Evolutionary conservation across 208 protist genomes (phyloP).

Genomic region (Acanthamoeba sp.): DNA sequence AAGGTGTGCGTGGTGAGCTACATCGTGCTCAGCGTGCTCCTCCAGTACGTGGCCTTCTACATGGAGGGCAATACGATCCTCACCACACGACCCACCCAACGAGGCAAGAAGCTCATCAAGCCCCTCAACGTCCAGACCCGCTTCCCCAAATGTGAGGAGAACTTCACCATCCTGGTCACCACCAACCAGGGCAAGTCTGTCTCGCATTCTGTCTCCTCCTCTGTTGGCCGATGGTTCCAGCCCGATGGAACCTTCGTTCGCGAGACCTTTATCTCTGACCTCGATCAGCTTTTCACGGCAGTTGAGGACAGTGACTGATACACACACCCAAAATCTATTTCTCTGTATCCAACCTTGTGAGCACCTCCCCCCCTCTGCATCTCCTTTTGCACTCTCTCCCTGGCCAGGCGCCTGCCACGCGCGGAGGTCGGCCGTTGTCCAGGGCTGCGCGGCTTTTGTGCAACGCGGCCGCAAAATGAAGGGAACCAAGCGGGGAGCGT

Average conservation of each 20-base stretch:
- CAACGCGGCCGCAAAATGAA: no score
- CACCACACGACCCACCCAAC: neutral
- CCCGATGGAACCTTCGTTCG: slow-evolving; percentile 32
- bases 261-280: neutral
- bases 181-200: neutral
- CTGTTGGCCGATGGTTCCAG: slow-evolving; percentile 53
- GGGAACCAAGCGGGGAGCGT: no score
- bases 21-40: slow-evolving; percentile 27
- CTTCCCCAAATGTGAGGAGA: slow-evolving; percentile 58
- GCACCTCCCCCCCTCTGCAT: no score
- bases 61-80: slow-evolving; percentile 58
- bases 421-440: no score
- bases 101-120: slow-evolving; percentile 5
- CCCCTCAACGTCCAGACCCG: neutral
- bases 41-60: slow-evolving; percentile 62
- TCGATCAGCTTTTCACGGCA: neutral
- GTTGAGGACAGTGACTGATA: neutral
- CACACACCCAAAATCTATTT: no score
- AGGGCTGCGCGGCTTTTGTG: no score
- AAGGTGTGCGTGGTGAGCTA: slow-evolving; percentile 60
- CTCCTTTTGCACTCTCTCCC: no score
- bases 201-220: neutral
- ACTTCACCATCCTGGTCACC: slow-evolving; percentile 10
- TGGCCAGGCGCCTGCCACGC: no score
- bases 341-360: no score